Evolutionary conservation across 306 rosid genomes (phyloP).

Genomic region (Quercus berberidifolia): DNA sequence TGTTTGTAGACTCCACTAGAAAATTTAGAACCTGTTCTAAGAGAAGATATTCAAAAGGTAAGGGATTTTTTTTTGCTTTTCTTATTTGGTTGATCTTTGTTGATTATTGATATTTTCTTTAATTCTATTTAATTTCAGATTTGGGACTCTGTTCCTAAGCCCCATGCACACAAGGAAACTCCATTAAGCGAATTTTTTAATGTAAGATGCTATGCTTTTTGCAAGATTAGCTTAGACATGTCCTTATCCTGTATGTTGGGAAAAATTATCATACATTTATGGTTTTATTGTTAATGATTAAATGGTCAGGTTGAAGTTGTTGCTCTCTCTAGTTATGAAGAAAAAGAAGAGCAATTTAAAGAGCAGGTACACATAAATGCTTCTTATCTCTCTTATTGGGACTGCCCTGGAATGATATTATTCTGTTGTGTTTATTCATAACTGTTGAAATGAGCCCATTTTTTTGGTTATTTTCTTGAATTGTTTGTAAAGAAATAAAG

Average conservation of each 20-base stretch:
- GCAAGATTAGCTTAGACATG: conserved; percentile 13
- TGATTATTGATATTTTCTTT: conserved; percentile 6
- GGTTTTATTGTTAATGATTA: conserved; percentile 30
- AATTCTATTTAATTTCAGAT: conserved; percentile 44
- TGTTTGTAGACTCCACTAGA: conserved; percentile 84
- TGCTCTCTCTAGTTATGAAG: conserved; percentile 97
- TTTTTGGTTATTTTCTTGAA: background rate
- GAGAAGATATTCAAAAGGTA: conserved; percentile 99
- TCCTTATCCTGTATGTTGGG: background rate
- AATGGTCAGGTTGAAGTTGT: conserved; percentile 89
- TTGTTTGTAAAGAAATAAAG: background rate
- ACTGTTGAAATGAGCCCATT: too few species aligned
- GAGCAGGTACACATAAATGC: conserved; percentile 68
- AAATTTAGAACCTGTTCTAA: conserved; percentile 92
- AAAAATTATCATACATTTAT: conserved; percentile 7
- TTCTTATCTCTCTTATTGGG: conserved; percentile 2
- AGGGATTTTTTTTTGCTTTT: conserved; percentile 15
- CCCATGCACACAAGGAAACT: conserved; percentile 79
- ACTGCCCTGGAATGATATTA: background rate
- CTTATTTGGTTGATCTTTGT: conserved; percentile 5
- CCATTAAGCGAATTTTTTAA: conserved; percentile 96
- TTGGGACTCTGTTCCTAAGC: conserved; percentile 99
- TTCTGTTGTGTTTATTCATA: background rate
- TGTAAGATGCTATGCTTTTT: conserved; percentile 36
- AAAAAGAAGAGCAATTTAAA: conserved; percentile 91